Percentiles rank a stretch among this genome's conserved stretches.
Evolutionary conservation across 306 rosid species (phyloP).

Genomic region (Vicia sativa): DNA sequence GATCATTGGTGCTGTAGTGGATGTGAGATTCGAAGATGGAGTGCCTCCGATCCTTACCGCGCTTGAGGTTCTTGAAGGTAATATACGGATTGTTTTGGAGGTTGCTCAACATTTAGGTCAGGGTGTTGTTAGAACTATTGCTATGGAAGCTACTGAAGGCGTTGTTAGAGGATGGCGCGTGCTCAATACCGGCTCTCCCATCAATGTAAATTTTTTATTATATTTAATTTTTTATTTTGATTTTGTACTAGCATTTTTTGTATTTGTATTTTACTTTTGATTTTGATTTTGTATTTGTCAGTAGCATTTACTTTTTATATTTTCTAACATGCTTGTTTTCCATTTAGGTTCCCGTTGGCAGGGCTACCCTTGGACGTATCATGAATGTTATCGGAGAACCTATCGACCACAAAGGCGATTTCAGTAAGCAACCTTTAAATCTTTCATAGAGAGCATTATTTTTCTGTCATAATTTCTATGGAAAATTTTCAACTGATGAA

Average conservation of each 20-base stretch:
- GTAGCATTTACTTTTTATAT: not conserved
- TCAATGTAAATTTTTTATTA: conserved; percentile 50
- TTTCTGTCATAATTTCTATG: not conserved
- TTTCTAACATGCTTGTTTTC: conserved; percentile 10
- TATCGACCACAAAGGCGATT: conserved; percentile 76
- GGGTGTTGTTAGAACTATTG: conserved; percentile 78
- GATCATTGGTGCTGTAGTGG: conserved; percentile 94
- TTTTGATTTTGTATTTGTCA: too few relatives aligned
- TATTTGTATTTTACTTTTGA: too few relatives aligned
- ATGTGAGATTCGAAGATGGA: conserved; percentile 85
- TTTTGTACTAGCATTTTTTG: too few relatives aligned
- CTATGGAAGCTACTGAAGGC: conserved; percentile 97
- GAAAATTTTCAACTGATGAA: conserved; percentile 10
- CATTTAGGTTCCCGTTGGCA: conserved; percentile 88
- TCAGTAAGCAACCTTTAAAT: conserved; percentile 54
- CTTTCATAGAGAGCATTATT: not conserved
- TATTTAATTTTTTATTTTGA: too few relatives aligned
- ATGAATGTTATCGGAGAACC: conserved; percentile 96
- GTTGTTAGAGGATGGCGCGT: conserved; percentile 81
- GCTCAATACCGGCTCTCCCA: conserved; percentile 95
- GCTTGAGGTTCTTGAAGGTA: conserved; percentile 76
- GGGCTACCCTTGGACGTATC: conserved; percentile 97
- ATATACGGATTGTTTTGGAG: conserved; percentile 77
- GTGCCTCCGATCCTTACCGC: conserved; percentile 89
- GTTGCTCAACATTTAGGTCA: conserved; percentile 97